Percentiles rank a stretch among this genome's conserved stretches.
These are phyloP conservation scores for Cornus controversa DNA, from an alignment of 148 eudicot genomes.

Conservation along the genomic window DNA sequence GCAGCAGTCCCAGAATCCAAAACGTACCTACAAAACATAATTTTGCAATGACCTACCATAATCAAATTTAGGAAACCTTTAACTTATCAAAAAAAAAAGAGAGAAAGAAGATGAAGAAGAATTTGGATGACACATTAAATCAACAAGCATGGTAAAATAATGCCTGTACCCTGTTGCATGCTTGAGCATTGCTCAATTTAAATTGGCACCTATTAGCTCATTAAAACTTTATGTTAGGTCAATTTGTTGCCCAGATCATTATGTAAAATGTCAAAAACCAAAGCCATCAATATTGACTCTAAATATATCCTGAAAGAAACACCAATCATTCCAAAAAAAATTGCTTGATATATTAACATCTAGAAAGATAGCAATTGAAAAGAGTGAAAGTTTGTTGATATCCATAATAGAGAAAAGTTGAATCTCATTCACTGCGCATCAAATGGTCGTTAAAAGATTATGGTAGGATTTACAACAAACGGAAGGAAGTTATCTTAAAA, in stretches of 20 bases:
- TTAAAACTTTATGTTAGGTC: background rate
- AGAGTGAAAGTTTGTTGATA: background rate
- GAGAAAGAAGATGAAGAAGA: no score
- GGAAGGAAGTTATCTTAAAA: background rate
- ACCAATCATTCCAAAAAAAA: no score
- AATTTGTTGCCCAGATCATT: background rate
- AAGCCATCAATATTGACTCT: background rate
- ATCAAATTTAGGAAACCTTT: background rate
- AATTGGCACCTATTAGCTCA: background rate
- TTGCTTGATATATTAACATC: background rate
- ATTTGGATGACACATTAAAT: no score
- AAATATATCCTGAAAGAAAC: background rate
- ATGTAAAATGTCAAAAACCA: background rate
- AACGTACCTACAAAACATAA: conserved; percentile 66
- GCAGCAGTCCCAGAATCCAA: conserved; percentile 86
- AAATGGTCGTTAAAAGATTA: background rate
- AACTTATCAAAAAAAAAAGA: background rate
- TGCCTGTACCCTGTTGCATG: background rate
- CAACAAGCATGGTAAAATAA: background rate
- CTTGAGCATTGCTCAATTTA: background rate
- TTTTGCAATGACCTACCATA: background rate
- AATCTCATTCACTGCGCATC: background rate
- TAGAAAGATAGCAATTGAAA: background rate
- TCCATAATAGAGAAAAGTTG: background rate
- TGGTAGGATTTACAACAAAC: background rate